Evolutionary conservation across 805 yeast genomes (phyloP), one percentile per base, ranked within the genome.

Genomic region (Isabelozyma rhagii): DNA sequence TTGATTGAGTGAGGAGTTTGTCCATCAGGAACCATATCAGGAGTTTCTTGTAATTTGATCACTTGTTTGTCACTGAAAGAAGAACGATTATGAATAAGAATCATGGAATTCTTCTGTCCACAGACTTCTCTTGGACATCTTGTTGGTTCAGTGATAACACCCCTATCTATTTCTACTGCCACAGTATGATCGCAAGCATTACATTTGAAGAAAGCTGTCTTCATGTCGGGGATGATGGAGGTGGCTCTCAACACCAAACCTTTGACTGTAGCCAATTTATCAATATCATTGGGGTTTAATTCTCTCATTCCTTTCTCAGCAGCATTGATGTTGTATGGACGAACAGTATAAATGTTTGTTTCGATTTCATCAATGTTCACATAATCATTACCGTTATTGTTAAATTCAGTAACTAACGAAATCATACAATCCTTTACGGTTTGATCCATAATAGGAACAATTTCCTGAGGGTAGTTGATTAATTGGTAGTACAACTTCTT

Each of bases 1-100:
- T 96, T 89, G 44, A 94, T 89, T 11, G 97, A 86, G 68, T 94
- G 99, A 1, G 99, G 99, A 2, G 99, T 94, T 69, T 94, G 99
- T 14, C 99, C 99, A 70, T 89, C 98, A 4, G 99, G 99, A 13
- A 93, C 96, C 53, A 83, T 78, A 67, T 94, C 99, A 0, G 97
- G 97, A 0, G 97, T 91, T 68, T 94, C 99, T 69, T 94, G 99
- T 41, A 94, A 73, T 61, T 89, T 89, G 57, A 94, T 83, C 28
- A 94, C 93, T 69, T 94, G 99, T 63, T 93, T 94, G 68, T 94
- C 97, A 25, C 96, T 94, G 69, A 93, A 94, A 0, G 89, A 80
- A 38, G 96, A 88, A 58, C 99, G 80, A 67, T 94, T 94, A 69
- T 94, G 99, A 15, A 94, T 79, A 45, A 94, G 72, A 51, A 86